Base-by-base conservation (phyloP, 345 rosid species). In the Anacardium occidentale region DNA sequence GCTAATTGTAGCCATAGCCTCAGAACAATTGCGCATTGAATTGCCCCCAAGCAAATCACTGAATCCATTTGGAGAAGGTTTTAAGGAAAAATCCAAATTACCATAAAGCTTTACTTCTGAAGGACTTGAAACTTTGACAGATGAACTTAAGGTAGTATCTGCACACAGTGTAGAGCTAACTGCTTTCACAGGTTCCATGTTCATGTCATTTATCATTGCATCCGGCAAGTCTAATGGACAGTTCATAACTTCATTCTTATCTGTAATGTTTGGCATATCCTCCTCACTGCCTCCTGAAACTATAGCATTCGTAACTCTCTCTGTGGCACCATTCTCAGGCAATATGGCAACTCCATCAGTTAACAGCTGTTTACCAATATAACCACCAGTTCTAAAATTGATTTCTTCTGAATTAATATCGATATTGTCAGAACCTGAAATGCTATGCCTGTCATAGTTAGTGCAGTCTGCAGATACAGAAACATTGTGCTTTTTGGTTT, bases 61-160 rank as follows among this genome's bases (percentile, higher is more conserved):
- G 52, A n/a, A 70, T 68, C 56, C 71, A 69, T n/a, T 76, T 7
- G 57, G 29, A 76, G 34, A 52, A 21, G 76, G 29, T 59, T 52
- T 76, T 37, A 78, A 25, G 62, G 73, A 74, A 80, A 56, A 62
- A 70, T 75, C 72, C 68, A 37, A 40, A 66, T 34, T 25, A 62
- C 59, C 52, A 71, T 73, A 54, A 78, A 20, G 71, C 51, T 34
- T 66, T 67, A 22, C 68, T 52, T 79, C 81, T 53, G 76, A 63
- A 75, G 77, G 76, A 70, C 52, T 71, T 77, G 66, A 48, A 76
- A 76, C 73, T 65, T 74, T 66, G 25, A 65, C 75, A 80, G 84
- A 75, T 68, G 84, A 78, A 66, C 70, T 79, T 79, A 83, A 74
- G 70, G 79, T 75, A 20, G 81, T 65, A 69, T 85, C 79, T 64